Percentiles rank a stretch among this genome's conserved stretches.
Conservation (phyloP, 148 eudicot species). For the Camellia lanceoleosa region DNA sequence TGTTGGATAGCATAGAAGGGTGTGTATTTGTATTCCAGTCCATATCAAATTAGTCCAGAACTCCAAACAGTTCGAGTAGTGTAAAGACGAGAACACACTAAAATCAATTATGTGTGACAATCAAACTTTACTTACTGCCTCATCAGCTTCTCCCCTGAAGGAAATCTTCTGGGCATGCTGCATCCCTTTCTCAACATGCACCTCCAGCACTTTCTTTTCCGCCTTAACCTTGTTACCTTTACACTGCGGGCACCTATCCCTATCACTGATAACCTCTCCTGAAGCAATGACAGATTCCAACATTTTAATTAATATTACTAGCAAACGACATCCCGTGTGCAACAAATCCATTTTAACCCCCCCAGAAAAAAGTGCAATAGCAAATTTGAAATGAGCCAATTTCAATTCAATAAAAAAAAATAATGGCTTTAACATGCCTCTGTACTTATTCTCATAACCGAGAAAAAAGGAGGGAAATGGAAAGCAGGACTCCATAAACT, state of each 20-base stretch:
- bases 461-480: no score
- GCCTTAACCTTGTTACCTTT: slow-evolving; percentile 50
- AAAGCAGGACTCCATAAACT: no score
- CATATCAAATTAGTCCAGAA: not conserved
- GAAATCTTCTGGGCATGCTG: slow-evolving; percentile 56
- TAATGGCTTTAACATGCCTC: no score
- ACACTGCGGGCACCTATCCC: slow-evolving; percentile 65
- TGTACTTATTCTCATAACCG: no score
- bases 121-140: slow-evolving; percentile 49
- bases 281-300: slow-evolving; percentile 10
- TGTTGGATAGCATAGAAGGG: not conserved
- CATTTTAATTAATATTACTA: not conserved
- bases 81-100: not conserved
- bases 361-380: no score
- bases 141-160: slow-evolving; percentile 62
- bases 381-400: no score
- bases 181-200: slow-evolving; percentile 81
- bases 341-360: no score
- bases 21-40: not conserved
- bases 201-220: slow-evolving; percentile 67
- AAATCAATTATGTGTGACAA: not conserved
- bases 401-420: no score
- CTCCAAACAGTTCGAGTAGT: not conserved
- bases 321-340: no score
- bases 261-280: slow-evolving; percentile 64